phyloP scores from a whole-genome alignment of 2,329 filamentous ascomycete species.

The Penicillium sp. region DNA sequence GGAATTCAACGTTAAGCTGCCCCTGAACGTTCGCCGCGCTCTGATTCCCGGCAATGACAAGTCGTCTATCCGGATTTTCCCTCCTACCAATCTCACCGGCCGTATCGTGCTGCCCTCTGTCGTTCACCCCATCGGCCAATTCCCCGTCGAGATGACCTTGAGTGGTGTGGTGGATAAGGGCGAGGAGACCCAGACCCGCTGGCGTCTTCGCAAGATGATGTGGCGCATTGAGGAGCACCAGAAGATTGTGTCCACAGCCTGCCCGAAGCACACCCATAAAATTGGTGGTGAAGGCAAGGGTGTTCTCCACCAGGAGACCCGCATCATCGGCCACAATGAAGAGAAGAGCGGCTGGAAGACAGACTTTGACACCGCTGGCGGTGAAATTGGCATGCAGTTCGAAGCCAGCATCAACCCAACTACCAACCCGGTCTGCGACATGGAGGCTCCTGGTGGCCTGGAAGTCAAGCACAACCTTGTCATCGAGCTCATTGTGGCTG shows the following conservation, averaged over 20 bases:
- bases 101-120: slow-evolving; percentile 79
- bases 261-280: slow-evolving; percentile 70
- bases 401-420: slow-evolving; percentile 61
- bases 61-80: slow-evolving; percentile 90
- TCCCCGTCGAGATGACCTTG: slow-evolving; percentile 76
- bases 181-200: slow-evolving; percentile 71
- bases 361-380: slow-evolving; percentile 64
- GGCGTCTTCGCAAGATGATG: slow-evolving; percentile 86
- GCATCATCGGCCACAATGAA: slow-evolving; percentile 77
- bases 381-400: slow-evolving; percentile 82
- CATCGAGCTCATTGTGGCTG: slow-evolving; percentile 89
- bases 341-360: slow-evolving; percentile 90
- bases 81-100: slow-evolving; percentile 89
- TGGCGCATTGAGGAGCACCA: slow-evolving; percentile 92
- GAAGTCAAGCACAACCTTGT: slow-evolving; percentile 82
- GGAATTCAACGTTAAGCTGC: slow-evolving; percentile 65
- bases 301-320: slow-evolving; percentile 70
- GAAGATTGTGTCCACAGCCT: slow-evolving; percentile 76
- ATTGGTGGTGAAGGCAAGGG: slow-evolving; percentile 69
- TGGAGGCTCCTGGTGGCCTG: slow-evolving; percentile 71
- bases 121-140: slow-evolving; percentile 81
- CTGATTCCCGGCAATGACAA: slow-evolving; percentile 78
- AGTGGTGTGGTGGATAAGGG: slow-evolving; percentile 80
- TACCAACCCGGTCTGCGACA: slow-evolving; percentile 72
- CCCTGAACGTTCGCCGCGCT: slow-evolving; percentile 75